phyloP scores from a whole-genome alignment of 768 basidiomycete species.

The Leucosporidium scottii region DNA sequence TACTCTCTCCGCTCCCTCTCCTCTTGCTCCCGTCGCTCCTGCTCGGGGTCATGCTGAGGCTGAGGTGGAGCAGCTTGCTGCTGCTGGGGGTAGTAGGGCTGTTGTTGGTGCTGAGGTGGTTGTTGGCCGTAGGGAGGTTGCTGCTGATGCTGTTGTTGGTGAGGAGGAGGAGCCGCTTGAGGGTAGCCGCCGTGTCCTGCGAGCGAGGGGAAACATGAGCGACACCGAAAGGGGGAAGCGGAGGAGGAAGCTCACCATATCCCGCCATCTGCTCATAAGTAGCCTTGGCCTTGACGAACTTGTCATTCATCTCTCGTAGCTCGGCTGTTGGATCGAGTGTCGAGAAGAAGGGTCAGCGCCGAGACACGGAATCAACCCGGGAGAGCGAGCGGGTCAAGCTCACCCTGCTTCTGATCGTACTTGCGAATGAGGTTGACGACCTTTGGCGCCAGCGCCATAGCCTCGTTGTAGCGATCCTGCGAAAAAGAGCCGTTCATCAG shows the following conservation, averaged over 20 bases:
- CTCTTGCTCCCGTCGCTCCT: slow-evolving; percentile 25
- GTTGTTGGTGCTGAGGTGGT: slow-evolving; percentile 41
- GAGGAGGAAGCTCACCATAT: slow-evolving; percentile 60
- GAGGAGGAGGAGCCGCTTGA: slow-evolving; percentile 44
- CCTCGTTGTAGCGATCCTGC: slow-evolving; percentile 81
- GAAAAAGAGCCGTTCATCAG: not conserved
- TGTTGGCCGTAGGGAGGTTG: slow-evolving; percentile 33
- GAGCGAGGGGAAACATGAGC: not conserved
- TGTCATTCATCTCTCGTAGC: slow-evolving; percentile 88
- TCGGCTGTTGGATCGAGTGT: slow-evolving; percentile 55
- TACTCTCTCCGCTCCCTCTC: slow-evolving; percentile 23
- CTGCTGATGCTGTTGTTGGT: slow-evolving; percentile 32
- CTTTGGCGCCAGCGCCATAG: slow-evolving; percentile 83
- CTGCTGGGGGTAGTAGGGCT: slow-evolving; percentile 37
- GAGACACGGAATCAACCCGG: not conserved
- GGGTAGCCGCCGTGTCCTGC: not conserved
- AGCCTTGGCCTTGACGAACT: slow-evolving; percentile 75
- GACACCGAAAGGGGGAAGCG: slow-evolving; percentile 47
- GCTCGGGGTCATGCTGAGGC: slow-evolving; percentile 40
- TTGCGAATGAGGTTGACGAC: slow-evolving; percentile 95
- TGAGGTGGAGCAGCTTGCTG: slow-evolving; percentile 27
- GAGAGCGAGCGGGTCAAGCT: slow-evolving; percentile 14
- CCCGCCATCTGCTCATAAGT: slow-evolving; percentile 94
- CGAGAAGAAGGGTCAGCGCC: not conserved
- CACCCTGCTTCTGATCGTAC: slow-evolving; percentile 85